phyloP scores from a whole-genome alignment of 306 rosid species.

The Inga leiocalycina region DNA sequence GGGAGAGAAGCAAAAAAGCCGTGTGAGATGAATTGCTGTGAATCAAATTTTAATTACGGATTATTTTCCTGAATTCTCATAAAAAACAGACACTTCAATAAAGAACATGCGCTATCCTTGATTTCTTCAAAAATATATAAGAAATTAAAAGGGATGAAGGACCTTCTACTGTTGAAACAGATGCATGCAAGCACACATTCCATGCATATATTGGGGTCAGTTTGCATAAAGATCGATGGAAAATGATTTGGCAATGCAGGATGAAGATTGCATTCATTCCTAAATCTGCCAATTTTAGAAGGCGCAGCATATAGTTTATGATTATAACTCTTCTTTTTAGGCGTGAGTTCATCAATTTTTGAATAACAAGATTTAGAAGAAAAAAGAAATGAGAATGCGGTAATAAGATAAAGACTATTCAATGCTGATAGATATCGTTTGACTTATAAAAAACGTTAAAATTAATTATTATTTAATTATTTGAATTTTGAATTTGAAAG shows the following conservation, averaged over 20 bases:
- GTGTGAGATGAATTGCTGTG: not conserved
- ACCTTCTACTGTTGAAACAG: not conserved
- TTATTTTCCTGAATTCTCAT: not conserved
- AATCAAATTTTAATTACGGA: not conserved
- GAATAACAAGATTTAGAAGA: conserved; percentile 6
- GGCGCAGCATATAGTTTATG: not conserved
- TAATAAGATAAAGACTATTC: not conserved
- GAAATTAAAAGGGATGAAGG: not conserved
- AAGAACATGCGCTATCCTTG: not conserved
- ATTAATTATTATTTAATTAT: too few species aligned
- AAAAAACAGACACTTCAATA: not conserved
- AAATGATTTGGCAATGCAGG: not conserved
- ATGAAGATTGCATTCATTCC: not conserved
- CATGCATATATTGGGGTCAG: not conserved
- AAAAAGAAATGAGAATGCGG: not conserved
- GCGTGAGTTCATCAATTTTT: not conserved
- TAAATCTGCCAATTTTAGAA: not conserved
- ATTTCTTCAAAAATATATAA: not conserved
- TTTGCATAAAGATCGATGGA: not conserved
- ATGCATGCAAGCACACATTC: not conserved
- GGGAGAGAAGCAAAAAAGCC: not conserved
- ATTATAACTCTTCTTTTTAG: conserved; percentile 18
- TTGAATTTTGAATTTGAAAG: too few species aligned
- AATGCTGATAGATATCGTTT: not conserved
- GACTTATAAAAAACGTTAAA: too few species aligned